phyloP scores from a whole-genome alignment of 75 land plant genomes.

The Pinus albicaulis region DNA sequence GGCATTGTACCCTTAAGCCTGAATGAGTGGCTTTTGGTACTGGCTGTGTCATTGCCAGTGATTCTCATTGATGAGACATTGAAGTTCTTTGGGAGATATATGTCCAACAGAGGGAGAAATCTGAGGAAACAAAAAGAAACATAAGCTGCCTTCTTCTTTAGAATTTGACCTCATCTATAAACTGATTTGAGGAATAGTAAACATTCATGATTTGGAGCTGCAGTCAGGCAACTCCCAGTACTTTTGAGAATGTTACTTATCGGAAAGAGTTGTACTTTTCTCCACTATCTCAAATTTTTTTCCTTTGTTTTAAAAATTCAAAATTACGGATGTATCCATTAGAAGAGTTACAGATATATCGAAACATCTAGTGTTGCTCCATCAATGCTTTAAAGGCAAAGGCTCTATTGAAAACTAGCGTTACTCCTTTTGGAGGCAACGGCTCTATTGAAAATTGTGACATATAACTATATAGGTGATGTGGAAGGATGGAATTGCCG shows the following conservation, averaged over 20 bases:
- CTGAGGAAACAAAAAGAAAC: constrained; percentile 8
- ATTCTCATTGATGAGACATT: constrained; percentile 72
- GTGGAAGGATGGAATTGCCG: not conserved
- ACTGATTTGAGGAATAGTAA: not conserved
- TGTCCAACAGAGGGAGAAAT: constrained; percentile 7
- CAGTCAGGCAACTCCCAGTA: not conserved
- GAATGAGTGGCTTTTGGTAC: constrained; percentile 82
- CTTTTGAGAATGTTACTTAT: not conserved
- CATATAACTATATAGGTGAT: not conserved
- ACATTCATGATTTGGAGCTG: not conserved
- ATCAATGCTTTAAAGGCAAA: not conserved
- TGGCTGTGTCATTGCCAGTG: constrained; percentile 74
- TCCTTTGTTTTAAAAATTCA: not conserved
- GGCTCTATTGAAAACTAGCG: not conserved
- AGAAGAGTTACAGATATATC: not conserved
- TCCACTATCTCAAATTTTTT: no score
- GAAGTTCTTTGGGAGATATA: constrained; percentile 68
- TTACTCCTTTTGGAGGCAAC: no score
- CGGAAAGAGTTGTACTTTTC: no score
- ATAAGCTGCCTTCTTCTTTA: not conserved
- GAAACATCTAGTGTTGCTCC: not conserved
- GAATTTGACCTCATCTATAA: no score
- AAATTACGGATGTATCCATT: constrained; percentile 1
- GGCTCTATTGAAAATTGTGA: no score
- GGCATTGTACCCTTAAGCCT: constrained; percentile 83